Base-by-base conservation (phyloP, 192 early-diverging fungal genomes). In the Gigaspora rosea region DNA sequence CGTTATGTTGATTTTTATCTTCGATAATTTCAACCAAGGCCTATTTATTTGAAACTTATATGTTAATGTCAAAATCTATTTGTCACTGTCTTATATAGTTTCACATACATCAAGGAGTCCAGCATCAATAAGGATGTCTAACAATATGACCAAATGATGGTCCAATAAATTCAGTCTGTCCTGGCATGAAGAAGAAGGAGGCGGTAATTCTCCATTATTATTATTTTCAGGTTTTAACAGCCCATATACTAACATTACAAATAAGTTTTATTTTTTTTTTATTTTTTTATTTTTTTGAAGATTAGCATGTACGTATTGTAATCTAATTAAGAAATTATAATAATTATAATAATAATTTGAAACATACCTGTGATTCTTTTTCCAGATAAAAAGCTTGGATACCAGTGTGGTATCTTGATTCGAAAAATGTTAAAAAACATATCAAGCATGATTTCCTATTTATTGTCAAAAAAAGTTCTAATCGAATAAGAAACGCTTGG, bases 361-460 rank as follows among this genome's bases (percentile, higher is more conserved):
- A 41, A 41, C 41, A 41, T 78, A 82, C 76, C 32, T 52, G 82
- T 83, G 78, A 88, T 85, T 80, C 76, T 64, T 80, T 75, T 84
- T 47, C 75, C 85, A 54, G 66, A 82, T 73, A 79, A 82, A 71
- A 79, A 88, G 68, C 36, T 83, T 63, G 72, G 84, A 81, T 80
- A 86, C 85, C 88, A 78, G 82, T 78, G 88, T 4, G 92, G 92
- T 52, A 90, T 80, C 33, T 90, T 86, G 22, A 94, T 88, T 46
- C 89, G 84, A 64, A 95, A 92, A 22, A 95, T 88, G 32, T 92
- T 88, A 78, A 92, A 93, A 59, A 95, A 79, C 91, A 95, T 94
- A 61, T 94, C 91, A 54, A 95, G 80, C 15, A 94, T 78, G 32
- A 94, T 83, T 87, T 92, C 92, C 93, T 94, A 74, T 47, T 12